Evolutionary conservation across 106 monocot species (phyloP).

Genomic region (Acorus gramineus): DNA sequence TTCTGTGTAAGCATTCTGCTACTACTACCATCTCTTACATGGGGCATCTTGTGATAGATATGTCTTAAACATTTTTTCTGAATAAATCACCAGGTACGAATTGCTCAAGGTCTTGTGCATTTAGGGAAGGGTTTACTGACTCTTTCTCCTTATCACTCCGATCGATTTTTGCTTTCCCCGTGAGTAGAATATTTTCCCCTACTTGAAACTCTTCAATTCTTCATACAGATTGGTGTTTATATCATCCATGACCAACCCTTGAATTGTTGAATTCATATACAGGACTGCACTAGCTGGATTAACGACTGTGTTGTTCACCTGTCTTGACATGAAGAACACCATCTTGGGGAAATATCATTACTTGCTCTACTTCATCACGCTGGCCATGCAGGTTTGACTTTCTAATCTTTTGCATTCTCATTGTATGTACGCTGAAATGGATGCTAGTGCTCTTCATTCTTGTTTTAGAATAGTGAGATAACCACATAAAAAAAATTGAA

Average conservation of each 20-base stretch:
- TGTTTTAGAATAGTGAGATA: background rate
- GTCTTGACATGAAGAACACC: slow-evolving; percentile 82
- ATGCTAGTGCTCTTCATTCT: background rate
- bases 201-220: background rate
- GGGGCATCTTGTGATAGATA: background rate
- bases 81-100: slow-evolving; percentile 51
- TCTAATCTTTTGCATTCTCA: background rate
- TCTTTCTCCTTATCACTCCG: slow-evolving; percentile 91
- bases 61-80: background rate
- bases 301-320: slow-evolving; percentile 68
- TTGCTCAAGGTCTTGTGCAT: slow-evolving; percentile 96
- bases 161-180: slow-evolving; percentile 86
- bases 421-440: background rate
- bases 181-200: slow-evolving; percentile 20
- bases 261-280: background rate
- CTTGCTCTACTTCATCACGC: slow-evolving; percentile 74
- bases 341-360: slow-evolving; percentile 92
- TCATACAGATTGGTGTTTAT: background rate
- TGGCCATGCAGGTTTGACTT: slow-evolving; percentile 81
- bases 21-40: background rate
- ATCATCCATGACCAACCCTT: background rate
- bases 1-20: slow-evolving; percentile 64
- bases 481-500: too few relatives aligned
- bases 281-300: slow-evolving; percentile 85
- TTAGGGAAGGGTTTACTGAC: slow-evolving; percentile 94